Evolutionary conservation across 257 asterid genomes (phyloP).

Genomic region (Catharanthus roseus): DNA sequence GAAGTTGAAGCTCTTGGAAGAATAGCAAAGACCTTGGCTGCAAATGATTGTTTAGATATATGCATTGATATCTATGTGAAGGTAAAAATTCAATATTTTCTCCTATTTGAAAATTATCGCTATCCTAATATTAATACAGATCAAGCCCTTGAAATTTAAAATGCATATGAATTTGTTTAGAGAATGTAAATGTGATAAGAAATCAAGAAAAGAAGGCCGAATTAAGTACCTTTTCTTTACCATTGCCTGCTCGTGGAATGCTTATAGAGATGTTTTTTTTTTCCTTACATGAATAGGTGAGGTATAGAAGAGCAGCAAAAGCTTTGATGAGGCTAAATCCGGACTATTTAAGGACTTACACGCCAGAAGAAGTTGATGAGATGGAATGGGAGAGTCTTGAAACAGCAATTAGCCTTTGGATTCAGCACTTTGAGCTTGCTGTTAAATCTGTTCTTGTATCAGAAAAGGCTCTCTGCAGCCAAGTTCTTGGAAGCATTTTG

Average conservation of each 20-base stretch:
- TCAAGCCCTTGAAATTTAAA: too few relatives aligned
- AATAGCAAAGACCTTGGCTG: constrained; percentile 53
- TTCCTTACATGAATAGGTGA: constrained; percentile 34
- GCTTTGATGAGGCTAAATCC: constrained; percentile 71
- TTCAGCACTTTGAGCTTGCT: constrained; percentile 59
- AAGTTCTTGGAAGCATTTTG: constrained; percentile 46
- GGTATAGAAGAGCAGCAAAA: constrained; percentile 82
- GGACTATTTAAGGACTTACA: constrained; percentile 61
- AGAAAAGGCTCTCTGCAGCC: constrained; percentile 54
- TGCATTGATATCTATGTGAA: constrained; percentile 72
- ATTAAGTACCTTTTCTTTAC: too few relatives aligned
- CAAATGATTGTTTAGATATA: constrained; percentile 74
- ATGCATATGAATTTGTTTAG: too few relatives aligned
- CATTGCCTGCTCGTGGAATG: too few relatives aligned
- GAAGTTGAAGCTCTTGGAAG: constrained; percentile 51
- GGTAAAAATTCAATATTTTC: constrained; percentile 29
- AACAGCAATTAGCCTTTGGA: constrained; percentile 69
- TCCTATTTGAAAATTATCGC: too few relatives aligned
- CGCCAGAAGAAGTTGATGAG: constrained; percentile 61
- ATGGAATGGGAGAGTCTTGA: constrained; percentile 76
- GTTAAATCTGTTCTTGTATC: constrained; percentile 48
- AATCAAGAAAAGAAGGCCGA: too few relatives aligned
- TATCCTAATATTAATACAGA: too few relatives aligned
- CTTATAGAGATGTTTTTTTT: not conserved
- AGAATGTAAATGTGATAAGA: too few relatives aligned